Evolutionary conservation across 2,329 filamentous ascomycete genomes (phyloP).

Genomic region (Monilinia laxa): DNA sequence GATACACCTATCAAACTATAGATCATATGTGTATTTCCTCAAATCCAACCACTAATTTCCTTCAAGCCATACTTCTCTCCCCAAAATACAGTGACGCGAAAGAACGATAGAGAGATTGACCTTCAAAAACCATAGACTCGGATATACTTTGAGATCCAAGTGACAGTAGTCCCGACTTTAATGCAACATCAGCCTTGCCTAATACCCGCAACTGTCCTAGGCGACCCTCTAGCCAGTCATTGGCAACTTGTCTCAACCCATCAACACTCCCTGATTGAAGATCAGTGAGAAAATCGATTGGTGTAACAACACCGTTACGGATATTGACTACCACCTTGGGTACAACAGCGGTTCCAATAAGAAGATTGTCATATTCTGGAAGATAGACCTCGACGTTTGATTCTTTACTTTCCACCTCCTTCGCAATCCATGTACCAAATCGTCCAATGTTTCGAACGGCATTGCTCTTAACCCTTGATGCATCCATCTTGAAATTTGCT

Average conservation of each 20-base stretch:
- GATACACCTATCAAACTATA: constrained; percentile 31
- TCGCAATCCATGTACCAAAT: constrained; percentile 76
- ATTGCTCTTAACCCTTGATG: constrained; percentile 67
- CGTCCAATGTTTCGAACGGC: constrained; percentile 73
- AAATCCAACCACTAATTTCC: constrained; percentile 23
- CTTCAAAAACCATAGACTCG: constrained; percentile 77
- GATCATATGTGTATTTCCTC: constrained; percentile 23
- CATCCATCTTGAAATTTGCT: constrained; percentile 79
- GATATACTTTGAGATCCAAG: constrained; percentile 75
- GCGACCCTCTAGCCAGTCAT: constrained; percentile 83
- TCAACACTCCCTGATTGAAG: constrained; percentile 74
- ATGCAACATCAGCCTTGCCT: constrained; percentile 68
- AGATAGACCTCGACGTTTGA: constrained; percentile 75
- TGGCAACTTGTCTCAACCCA: constrained; percentile 74
- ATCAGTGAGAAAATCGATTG: constrained; percentile 76
- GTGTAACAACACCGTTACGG: constrained; percentile 72
- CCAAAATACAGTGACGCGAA: constrained; percentile 62
- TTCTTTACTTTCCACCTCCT: constrained; percentile 69
- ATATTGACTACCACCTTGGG: constrained; percentile 76
- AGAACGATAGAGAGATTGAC: constrained; percentile 69
- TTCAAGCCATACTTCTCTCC: constrained; percentile 50
- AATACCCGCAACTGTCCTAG: constrained; percentile 69
- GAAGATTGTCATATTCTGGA: constrained; percentile 75
- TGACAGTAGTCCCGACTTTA: constrained; percentile 77
- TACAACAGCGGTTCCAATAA: constrained; percentile 74